Evolutionary conservation across 2,329 filamentous ascomycete genomes (phyloP).

Genomic region (Chalaropsis ovoidea): DNA sequence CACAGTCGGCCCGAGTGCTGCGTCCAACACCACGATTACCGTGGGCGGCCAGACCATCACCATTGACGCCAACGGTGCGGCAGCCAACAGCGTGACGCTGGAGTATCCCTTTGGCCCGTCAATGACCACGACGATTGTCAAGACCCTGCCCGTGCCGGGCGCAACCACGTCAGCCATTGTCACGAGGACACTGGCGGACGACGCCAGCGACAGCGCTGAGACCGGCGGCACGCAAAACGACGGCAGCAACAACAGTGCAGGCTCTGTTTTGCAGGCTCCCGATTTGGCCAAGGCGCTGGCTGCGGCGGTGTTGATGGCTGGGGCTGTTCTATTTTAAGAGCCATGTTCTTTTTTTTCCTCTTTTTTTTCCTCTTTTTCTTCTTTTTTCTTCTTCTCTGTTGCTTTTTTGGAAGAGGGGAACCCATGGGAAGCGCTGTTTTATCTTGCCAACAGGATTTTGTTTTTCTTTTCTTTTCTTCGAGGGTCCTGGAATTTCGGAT

Average conservation of each 20-base stretch:
- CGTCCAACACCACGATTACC: slow-evolving; percentile 36
- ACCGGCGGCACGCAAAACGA: slow-evolving; percentile 1
- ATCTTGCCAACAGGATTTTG: background rate
- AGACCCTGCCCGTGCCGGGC: slow-evolving; percentile 34
- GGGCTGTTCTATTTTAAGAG: slow-evolving; percentile 8
- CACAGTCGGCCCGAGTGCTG: slow-evolving; percentile 40
- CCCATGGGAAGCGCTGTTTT: slow-evolving; percentile 3
- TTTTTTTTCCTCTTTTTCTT: background rate
- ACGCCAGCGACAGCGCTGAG: slow-evolving; percentile 27
- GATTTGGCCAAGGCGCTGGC: background rate
- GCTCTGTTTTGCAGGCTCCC: slow-evolving; percentile 6
- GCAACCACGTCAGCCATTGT: slow-evolving; percentile 6
- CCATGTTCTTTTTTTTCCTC: background rate
- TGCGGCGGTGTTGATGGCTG: slow-evolving; percentile 5
- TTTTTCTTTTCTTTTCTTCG: background rate
- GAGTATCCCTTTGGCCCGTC: slow-evolving; percentile 39
- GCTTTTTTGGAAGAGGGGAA: background rate
- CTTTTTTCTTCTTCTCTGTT: background rate
- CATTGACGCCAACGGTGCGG: slow-evolving; percentile 42
- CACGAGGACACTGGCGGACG: slow-evolving; percentile 22
- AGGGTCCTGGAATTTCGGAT: background rate
- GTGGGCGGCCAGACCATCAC: slow-evolving; percentile 42
- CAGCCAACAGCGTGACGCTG: slow-evolving; percentile 39
- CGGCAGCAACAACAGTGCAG: background rate
- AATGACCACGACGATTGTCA: slow-evolving; percentile 28